Conservation (phyloP, 2,329 filamentous ascomycete genomes). For the Trematosphaeria pertusa region DNA sequence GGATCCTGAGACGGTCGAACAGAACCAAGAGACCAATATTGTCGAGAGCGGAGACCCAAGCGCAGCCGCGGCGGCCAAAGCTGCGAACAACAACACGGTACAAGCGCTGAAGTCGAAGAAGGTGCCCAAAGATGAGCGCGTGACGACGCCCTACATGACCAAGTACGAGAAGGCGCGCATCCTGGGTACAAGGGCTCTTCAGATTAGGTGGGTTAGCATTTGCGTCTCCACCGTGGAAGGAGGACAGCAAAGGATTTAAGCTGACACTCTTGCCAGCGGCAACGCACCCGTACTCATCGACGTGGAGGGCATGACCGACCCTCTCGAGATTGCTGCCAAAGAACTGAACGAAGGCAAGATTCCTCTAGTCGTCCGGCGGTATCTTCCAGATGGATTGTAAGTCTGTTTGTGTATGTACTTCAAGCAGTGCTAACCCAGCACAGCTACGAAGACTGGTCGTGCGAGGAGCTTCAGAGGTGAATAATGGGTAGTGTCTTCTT, state of each 20-base stretch:
- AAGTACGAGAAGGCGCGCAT: constrained; percentile 98
- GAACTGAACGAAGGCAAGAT: constrained; percentile 99
- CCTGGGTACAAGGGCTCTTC: constrained; percentile 87
- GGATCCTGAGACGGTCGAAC: constrained; percentile 41
- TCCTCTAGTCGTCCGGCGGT: constrained; percentile 90
- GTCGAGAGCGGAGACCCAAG: constrained; percentile 60
- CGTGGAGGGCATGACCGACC: constrained; percentile 96
- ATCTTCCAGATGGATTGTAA: constrained; percentile 95
- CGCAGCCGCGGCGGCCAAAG: constrained; percentile 52
- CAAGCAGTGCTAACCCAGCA: constrained; percentile 21
- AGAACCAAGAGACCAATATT: constrained; percentile 48
- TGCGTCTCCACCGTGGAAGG: neutral
- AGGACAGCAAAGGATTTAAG: neutral
- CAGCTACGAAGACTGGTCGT: constrained; percentile 99
- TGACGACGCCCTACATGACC: constrained; percentile 98
- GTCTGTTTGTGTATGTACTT: constrained; percentile 47
- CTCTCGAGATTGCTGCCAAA: constrained; percentile 95
- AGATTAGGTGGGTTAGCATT: constrained; percentile 77
- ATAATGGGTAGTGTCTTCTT: constrained; percentile 26
- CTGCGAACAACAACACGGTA: constrained; percentile 60
- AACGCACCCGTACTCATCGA: constrained; percentile 97
- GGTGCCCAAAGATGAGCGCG: constrained; percentile 85
- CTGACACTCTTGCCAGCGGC: constrained; percentile 68
- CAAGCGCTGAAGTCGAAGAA: constrained; percentile 76
- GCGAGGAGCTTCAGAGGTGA: constrained; percentile 77